A percentile compares a stretch with the other conserved stretches of the same genome.
phyloP scores from a whole-genome alignment of 140 eudicot species.

The Bidens hawaiensis region DNA sequence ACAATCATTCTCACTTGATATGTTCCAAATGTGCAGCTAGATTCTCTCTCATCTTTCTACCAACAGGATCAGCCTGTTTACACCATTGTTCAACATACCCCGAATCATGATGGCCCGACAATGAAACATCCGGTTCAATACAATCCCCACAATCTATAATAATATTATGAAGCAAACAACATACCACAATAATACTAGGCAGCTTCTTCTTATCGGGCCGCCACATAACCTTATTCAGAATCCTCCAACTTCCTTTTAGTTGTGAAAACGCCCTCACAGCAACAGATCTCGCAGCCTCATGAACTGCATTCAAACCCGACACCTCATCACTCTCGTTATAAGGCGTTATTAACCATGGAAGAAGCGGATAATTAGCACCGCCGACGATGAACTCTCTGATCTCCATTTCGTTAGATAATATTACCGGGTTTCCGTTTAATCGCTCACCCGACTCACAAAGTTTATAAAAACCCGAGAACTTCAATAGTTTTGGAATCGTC shows the following conservation, averaged over 20 bases:
- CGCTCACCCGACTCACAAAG: slow-evolving; percentile 70
- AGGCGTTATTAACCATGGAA: slow-evolving; percentile 96
- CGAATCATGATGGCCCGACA: slow-evolving; percentile 62
- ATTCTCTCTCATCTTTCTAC: slow-evolving; percentile 52
- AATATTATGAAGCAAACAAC: slow-evolving; percentile 93
- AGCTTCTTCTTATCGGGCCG: slow-evolving; percentile 91
- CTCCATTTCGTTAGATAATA: slow-evolving; percentile 30
- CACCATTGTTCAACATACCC: slow-evolving; percentile 62
- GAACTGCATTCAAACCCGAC: slow-evolving; percentile 39
- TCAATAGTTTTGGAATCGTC: slow-evolving; percentile 63
- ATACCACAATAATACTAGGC: slow-evolving; percentile 80
- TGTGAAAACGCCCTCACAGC: slow-evolving; percentile 69
- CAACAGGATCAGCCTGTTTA: slow-evolving; percentile 61
- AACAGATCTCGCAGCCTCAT: slow-evolving; percentile 60
- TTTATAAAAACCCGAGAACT: slow-evolving; percentile 74
- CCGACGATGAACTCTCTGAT: slow-evolving; percentile 74
- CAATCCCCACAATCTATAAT: slow-evolving; percentile 85
- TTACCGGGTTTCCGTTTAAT: slow-evolving; percentile 40
- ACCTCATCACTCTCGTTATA: slow-evolving; percentile 22
- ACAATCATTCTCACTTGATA: slow-evolving; percentile 15
- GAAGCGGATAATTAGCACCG: slow-evolving; percentile 74
- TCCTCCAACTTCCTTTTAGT: slow-evolving; percentile 95
- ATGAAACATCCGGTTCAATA: slow-evolving; percentile 48
- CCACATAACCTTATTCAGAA: slow-evolving; percentile 98
- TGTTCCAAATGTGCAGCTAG: slow-evolving; percentile 51